Percentiles rank a stretch among this genome's conserved stretches.
phyloP scores from a whole-genome alignment of 495 filamentous ascomycete genomes.

The Tuber magnatum region DNA sequence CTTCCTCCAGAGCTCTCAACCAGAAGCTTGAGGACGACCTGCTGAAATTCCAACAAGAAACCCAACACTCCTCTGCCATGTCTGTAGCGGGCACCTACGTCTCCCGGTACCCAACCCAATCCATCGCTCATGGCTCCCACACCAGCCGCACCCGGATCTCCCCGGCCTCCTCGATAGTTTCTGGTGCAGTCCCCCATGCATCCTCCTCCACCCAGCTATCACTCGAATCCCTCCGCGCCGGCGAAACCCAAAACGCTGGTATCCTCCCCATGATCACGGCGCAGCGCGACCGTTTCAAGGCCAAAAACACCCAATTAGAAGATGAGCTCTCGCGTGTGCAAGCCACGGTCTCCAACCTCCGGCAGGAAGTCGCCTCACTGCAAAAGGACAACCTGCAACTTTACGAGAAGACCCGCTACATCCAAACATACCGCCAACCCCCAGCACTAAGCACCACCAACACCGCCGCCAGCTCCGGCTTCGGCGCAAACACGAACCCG shows the following conservation, averaged over 20 bases:
- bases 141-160: conserved; percentile 64
- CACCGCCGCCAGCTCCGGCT: conserved; percentile 62
- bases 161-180: conserved; percentile 95
- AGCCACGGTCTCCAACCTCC: conserved; percentile 70
- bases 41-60: conserved; percentile 73
- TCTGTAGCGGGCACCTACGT: conserved; percentile 91
- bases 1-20: conserved; percentile 74
- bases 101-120: conserved; percentile 66
- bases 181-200: conserved; percentile 71
- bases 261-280: conserved; percentile 98
- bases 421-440: conserved; percentile 68
- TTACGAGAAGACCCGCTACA: conserved; percentile 96
- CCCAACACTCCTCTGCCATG: conserved; percentile 68
- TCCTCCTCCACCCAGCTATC: conserved; percentile 48
- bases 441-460: conserved; percentile 44
- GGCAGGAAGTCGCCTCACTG: conserved; percentile 82
- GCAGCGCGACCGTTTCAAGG: conserved; percentile 96
- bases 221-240: conserved; percentile 62
- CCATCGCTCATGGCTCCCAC: conserved; percentile 55
- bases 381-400: conserved; percentile 95
- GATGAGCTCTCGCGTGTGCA: conserved; percentile 79
- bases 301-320: conserved; percentile 85
- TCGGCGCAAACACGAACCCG: conserved; percentile 65
- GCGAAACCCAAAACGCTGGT: conserved; percentile 52
- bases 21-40: conserved; percentile 90